Conservation (phyloP, 2,329 filamentous ascomycete genomes). For the Stachybotrys chlorohalonatus region DNA sequence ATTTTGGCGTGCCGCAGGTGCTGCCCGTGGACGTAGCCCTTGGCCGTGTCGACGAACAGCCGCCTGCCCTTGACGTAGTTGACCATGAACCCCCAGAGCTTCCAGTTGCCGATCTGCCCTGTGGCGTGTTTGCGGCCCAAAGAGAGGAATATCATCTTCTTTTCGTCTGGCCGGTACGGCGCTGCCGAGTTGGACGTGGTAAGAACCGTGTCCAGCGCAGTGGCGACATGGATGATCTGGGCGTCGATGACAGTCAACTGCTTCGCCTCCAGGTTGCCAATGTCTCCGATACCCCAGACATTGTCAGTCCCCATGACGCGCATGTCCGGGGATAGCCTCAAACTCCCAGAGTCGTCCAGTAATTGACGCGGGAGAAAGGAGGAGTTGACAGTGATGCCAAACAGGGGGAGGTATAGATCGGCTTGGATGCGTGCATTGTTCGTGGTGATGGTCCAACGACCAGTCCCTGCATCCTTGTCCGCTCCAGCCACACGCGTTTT, state of each 20-base stretch:
- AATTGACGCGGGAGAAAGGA: constrained; percentile 25
- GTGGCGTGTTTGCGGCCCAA: constrained; percentile 16
- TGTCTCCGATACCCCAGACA: constrained; percentile 33
- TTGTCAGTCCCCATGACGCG: constrained; percentile 22
- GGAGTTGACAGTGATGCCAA: constrained; percentile 33
- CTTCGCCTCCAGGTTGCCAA: constrained; percentile 29
- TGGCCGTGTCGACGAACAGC: constrained; percentile 20
- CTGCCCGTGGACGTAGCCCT: constrained; percentile 18
- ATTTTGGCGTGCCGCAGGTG: constrained; percentile 16
- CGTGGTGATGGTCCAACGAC: constrained; percentile 14
- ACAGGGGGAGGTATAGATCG: constrained; percentile 34
- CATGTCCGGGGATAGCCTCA: constrained; percentile 24
- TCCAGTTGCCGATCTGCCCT: constrained; percentile 24
- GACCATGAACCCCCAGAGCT: constrained; percentile 19
- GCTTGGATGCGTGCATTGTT: constrained; percentile 19
- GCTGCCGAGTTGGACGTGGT: constrained; percentile 4
- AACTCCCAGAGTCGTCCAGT: constrained; percentile 19
- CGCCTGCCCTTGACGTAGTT: constrained; percentile 22
- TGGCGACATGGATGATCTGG: constrained; percentile 21
- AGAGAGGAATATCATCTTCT: constrained; percentile 19
- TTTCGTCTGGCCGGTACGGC: constrained; percentile 11
- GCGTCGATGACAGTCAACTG: constrained; percentile 21
- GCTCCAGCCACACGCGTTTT: constrained; percentile 20
- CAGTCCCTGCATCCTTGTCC: constrained; percentile 2
- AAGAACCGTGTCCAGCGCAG: constrained; percentile 18